Conservation (phyloP, 1,284 basidiomycete genomes). For the Athelia psychrophila region DNA sequence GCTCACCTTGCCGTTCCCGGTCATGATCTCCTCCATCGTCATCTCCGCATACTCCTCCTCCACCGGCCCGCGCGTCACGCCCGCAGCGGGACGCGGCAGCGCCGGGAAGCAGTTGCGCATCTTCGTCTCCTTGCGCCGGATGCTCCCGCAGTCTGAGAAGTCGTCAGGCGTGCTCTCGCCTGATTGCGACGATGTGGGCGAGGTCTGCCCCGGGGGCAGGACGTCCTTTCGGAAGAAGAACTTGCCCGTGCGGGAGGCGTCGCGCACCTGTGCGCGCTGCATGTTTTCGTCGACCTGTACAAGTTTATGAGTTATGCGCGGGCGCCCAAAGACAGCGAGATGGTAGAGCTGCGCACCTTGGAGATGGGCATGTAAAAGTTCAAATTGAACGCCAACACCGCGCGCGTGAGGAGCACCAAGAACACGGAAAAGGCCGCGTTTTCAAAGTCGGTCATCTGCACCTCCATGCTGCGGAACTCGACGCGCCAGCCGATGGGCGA, state of each 20-base stretch:
- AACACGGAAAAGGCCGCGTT: slow-evolving; percentile 97
- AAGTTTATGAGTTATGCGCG: slow-evolving; percentile 3
- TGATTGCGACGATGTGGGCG: slow-evolving; percentile 47
- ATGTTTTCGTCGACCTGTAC: slow-evolving; percentile 95
- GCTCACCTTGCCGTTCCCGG: slow-evolving; percentile 86
- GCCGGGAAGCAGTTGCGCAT: slow-evolving; percentile 70
- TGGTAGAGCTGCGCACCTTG: slow-evolving; percentile 54
- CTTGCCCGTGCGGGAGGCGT: slow-evolving; percentile 71
- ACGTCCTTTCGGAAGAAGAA: slow-evolving; percentile 94
- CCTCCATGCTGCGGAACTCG: slow-evolving; percentile 98
- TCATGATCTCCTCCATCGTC: slow-evolving; percentile 91
- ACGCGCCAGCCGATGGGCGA: slow-evolving; percentile 97
- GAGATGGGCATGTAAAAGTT: slow-evolving; percentile 98
- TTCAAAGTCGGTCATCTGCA: slow-evolving; percentile 98
- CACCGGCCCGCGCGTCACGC: slow-evolving; percentile 41
- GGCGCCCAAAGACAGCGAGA: slow-evolving; percentile 1
- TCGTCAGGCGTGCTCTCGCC: slow-evolving; percentile 48
- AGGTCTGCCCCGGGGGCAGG: slow-evolving; percentile 55
- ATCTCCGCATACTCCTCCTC: slow-evolving; percentile 91
- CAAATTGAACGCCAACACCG: slow-evolving; percentile 87
- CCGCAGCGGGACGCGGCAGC: slow-evolving; percentile 49
- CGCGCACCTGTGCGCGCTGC: slow-evolving; percentile 82
- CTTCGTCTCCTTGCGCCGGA: slow-evolving; percentile 53
- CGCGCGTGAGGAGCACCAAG: slow-evolving; percentile 90
- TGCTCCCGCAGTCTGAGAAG: slow-evolving; percentile 15